phyloP scores from a whole-genome alignment of 225 moss, liverwort and hornwort genomes.

The Takakia lepidozioides region DNA sequence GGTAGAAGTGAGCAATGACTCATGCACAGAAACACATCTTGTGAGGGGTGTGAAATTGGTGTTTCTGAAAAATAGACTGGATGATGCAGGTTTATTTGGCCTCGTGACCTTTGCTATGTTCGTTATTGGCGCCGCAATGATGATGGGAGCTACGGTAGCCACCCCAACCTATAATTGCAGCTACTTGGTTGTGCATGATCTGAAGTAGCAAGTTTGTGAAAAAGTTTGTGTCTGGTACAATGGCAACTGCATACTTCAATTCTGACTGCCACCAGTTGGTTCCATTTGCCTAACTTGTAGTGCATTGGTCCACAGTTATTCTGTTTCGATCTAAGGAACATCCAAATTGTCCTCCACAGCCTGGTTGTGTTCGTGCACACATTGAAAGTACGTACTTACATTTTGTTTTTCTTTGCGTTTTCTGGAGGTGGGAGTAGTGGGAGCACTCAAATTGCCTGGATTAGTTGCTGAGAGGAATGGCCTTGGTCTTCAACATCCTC shows the following conservation, averaged over 20 bases:
- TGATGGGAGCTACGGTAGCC: slow-evolving; percentile 87
- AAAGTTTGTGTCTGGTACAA: no score
- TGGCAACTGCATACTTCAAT: not conserved
- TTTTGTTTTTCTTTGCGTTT: no score
- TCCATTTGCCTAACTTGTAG: not conserved
- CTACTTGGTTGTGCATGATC: not conserved
- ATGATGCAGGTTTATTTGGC: slow-evolving; percentile 74
- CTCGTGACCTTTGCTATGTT: slow-evolving; percentile 86
- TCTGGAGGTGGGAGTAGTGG: no score
- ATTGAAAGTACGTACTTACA: slow-evolving; percentile 65
- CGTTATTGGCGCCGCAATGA: slow-evolving; percentile 95
- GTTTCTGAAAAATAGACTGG: no score
- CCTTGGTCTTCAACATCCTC: no score
- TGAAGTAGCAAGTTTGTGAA: no score
- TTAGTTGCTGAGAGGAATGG: no score
- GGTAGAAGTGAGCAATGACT: no score
- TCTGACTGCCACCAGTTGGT: no score
- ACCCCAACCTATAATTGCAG: not conserved
- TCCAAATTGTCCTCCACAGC: slow-evolving; percentile 55
- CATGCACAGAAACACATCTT: no score
- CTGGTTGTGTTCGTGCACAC: slow-evolving; percentile 77
- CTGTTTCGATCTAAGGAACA: slow-evolving; percentile 60
- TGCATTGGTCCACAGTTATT: slow-evolving; percentile 46
- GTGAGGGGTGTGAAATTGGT: no score
- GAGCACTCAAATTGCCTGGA: no score